Conservation (phyloP, 495 filamentous ascomycete species). For the Bryoglossum gracile region DNA sequence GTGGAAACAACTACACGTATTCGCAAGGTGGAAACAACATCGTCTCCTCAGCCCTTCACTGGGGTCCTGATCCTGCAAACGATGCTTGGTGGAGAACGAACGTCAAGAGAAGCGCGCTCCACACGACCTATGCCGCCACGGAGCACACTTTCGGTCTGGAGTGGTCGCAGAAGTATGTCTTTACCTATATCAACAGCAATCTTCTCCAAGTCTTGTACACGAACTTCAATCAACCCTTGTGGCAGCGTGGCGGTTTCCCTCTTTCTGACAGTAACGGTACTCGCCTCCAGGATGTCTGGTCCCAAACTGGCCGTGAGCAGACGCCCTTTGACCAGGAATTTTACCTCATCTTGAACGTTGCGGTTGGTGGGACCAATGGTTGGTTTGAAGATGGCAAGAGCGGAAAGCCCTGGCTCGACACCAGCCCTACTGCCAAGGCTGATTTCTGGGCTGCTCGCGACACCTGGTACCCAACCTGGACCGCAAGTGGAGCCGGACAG, state of each 20-base stretch:
- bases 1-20: slow-evolving; percentile 74
- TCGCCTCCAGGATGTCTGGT: slow-evolving; percentile 59
- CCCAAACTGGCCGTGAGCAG: slow-evolving; percentile 48
- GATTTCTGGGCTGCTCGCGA: slow-evolving; percentile 67
- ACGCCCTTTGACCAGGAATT: slow-evolving; percentile 79
- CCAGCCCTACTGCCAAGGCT: slow-evolving; percentile 50
- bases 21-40: slow-evolving; percentile 74
- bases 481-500: slow-evolving; percentile 41
- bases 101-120: slow-evolving; percentile 64
- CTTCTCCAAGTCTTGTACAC: slow-evolving; percentile 74
- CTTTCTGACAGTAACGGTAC: slow-evolving; percentile 61
- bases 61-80: slow-evolving; percentile 55
- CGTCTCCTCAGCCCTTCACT: slow-evolving; percentile 72
- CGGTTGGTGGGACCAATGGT: slow-evolving; percentile 75
- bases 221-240: slow-evolving; percentile 65
- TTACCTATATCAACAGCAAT: slow-evolving; percentile 76
- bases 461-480: slow-evolving; percentile 72
- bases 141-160: slow-evolving; percentile 75
- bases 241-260: slow-evolving; percentile 69
- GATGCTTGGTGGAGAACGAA: slow-evolving; percentile 75
- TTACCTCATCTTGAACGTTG: slow-evolving; percentile 76
- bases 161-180: slow-evolving; percentile 83
- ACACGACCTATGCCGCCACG: slow-evolving; percentile 60
- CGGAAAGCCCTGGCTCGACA: slow-evolving; percentile 77
- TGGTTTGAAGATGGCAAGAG: slow-evolving; percentile 68